These are phyloP conservation scores for Bremia lactucae DNA, from an alignment of 352 stramenopile genomes.

Conservation along the genomic window DNA sequence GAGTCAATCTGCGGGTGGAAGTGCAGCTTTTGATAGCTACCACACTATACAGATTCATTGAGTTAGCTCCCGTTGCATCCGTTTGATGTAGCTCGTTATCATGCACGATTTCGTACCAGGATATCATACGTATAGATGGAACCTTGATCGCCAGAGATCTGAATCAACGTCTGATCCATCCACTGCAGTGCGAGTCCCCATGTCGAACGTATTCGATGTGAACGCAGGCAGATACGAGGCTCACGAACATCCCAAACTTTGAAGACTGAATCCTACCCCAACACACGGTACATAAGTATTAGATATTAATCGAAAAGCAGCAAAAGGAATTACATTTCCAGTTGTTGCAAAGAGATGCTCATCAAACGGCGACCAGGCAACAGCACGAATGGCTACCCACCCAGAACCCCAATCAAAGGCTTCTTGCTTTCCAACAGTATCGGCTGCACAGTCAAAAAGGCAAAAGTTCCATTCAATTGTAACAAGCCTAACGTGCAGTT, in stretches of 20 bases:
- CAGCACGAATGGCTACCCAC: slow-evolving; percentile 69
- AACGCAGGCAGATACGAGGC: slow-evolving; percentile 60
- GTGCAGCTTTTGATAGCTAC: slow-evolving; percentile 71
- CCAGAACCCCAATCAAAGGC: slow-evolving; percentile 74
- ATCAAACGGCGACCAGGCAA: slow-evolving; percentile 76
- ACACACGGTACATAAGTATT: background rate
- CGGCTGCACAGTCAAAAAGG: slow-evolving; percentile 25
- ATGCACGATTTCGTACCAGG: slow-evolving; percentile 34
- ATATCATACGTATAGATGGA: slow-evolving; percentile 73
- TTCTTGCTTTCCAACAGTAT: slow-evolving; percentile 75
- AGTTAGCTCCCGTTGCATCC: background rate
- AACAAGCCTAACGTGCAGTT: background rate
- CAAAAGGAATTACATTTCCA: slow-evolving; percentile 53
- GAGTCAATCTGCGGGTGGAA: slow-evolving; percentile 79
- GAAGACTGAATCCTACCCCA: slow-evolving; percentile 59
- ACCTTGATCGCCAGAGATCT: slow-evolving; percentile 76
- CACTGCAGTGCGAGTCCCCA: slow-evolving; percentile 72
- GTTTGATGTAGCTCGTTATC: background rate
- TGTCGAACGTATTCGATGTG: slow-evolving; percentile 71
- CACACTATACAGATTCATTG: slow-evolving; percentile 28
- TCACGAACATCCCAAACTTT: slow-evolving; percentile 82
- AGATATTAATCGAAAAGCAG: background rate
- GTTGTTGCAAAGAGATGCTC: slow-evolving; percentile 76
- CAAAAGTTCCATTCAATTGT: slow-evolving; percentile 1
- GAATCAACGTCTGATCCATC: slow-evolving; percentile 61